Base-by-base conservation (phyloP, 2,329 filamentous ascomycete genomes). In the Aotearoamyces nothofagi region DNA sequence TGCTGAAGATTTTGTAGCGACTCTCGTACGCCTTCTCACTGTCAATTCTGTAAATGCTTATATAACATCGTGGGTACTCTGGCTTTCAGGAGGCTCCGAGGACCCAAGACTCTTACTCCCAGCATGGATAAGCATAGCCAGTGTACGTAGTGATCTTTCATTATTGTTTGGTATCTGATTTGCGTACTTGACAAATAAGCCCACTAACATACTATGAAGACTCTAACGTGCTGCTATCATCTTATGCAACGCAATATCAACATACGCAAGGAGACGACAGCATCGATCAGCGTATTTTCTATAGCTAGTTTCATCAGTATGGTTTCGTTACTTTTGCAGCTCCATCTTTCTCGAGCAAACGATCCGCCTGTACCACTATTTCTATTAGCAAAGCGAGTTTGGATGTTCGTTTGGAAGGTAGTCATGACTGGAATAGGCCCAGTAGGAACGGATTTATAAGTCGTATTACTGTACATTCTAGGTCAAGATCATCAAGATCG, bases 81-180 rank as follows among this genome's bases (percentile, higher is more conserved):
- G 73, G 42, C 56, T 82, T 19, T 70, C 69, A 5, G 79, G 78
- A 35, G 77, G 73, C 32, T 75, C 74, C 30, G 63, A 70, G 39
- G 76, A 83, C 47, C 67, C 75, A 3, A 67, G 76, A 16, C 64
- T 82, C 33, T 61, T 84, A 15, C 61, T 86, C 14, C 78, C 78
- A 6, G 78, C 77, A 23, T 86, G 79, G 79, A 74, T 86, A 38
- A 67, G 69, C 38, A 83, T 84, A 39, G 75, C 78, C 30, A 80
- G 73, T 29, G 76, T 80, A 57, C 33, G 62, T 49, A n/a, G n/a
- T n/a, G n/a, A n/a, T n/a, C n/a, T n/a, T n/a, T n/a, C n/a, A n/a
- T n/a, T n/a, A n/a, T n/a, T n/a, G n/a, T n/a, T n/a, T n/a, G n/a
- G n/a, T n/a, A n/a, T n/a, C n/a, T n/a, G n/a, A n/a, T n/a, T n/a